These are phyloP conservation scores for Trichoderma reesei DNA, from an alignment of 495 filamentous ascomycete species.

Conservation along the genomic window DNA sequence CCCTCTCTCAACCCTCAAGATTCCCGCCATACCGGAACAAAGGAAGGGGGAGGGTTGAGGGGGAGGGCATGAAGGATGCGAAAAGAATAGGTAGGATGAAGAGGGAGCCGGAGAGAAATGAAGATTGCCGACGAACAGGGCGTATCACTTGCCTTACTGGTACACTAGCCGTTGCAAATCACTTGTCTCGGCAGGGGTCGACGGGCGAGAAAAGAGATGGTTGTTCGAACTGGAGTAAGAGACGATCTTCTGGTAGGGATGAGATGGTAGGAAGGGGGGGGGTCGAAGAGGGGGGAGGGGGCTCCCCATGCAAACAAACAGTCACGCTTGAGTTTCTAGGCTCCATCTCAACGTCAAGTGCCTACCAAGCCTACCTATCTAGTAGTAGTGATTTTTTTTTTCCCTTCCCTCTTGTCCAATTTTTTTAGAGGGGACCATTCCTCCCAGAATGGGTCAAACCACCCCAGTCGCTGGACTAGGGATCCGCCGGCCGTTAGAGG, in stretches of 20 bases:
- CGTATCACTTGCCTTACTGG: neutral
- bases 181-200: neutral
- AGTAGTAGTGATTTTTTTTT: neutral
- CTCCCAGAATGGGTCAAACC: no score
- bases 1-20: no score
- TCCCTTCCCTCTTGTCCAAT: no score
- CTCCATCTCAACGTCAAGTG: constrained; percentile 5
- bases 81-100: neutral
- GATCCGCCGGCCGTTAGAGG: neutral
- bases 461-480: neutral
- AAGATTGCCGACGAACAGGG: neutral
- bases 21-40: no score
- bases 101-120: neutral
- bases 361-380: neutral
- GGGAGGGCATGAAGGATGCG: no score
- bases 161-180: constrained; percentile 5
- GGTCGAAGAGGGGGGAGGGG: neutral
- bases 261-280: neutral
- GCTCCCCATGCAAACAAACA: neutral
- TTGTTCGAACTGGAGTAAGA: no score
- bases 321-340: neutral
- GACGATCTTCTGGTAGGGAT: no score
- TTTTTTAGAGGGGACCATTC: no score
- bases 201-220: neutral
- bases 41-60: no score